These are phyloP conservation scores for Plasmodium gallinaceum DNA, from an alignment of 169 alveolate species.

Conservation along the genomic window DNA sequence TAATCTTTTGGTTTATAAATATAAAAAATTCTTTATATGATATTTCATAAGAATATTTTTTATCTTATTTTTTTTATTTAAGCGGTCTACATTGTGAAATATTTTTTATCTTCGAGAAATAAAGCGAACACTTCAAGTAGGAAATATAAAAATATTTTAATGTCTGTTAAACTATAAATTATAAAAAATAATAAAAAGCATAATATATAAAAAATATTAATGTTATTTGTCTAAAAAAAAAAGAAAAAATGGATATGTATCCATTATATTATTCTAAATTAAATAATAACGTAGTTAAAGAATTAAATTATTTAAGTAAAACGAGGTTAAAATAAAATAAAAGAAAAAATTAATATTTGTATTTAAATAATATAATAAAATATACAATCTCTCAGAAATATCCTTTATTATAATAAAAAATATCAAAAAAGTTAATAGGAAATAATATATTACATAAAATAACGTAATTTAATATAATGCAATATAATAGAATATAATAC, in stretches of 20 bases:
- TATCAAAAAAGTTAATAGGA: no score
- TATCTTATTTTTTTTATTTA: no score
- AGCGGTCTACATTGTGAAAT: no score
- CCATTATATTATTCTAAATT: constrained; percentile 12
- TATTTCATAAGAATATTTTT: no score
- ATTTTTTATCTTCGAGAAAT: background rate
- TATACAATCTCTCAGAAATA: background rate
- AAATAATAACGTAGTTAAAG: constrained; percentile 25
- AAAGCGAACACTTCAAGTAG: background rate
- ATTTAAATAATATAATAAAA: background rate
- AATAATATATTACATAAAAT: no score
- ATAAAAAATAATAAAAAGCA: background rate
- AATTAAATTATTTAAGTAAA: constrained; percentile 27
- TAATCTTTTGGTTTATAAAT: no score
- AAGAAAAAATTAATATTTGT: background rate
- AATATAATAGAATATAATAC: no score
- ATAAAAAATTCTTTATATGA: no score
- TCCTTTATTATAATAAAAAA: background rate
- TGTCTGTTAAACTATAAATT: background rate
- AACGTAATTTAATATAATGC: no score
- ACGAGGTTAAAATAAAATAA: constrained; percentile 21
- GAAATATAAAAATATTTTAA: background rate
- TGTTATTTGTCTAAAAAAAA: background rate
- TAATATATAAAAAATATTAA: background rate
- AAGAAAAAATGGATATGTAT: constrained; percentile 43